Evolutionary conservation across 2,329 filamentous ascomycete genomes (phyloP).

Genomic region (Arthroderma sp.): DNA sequence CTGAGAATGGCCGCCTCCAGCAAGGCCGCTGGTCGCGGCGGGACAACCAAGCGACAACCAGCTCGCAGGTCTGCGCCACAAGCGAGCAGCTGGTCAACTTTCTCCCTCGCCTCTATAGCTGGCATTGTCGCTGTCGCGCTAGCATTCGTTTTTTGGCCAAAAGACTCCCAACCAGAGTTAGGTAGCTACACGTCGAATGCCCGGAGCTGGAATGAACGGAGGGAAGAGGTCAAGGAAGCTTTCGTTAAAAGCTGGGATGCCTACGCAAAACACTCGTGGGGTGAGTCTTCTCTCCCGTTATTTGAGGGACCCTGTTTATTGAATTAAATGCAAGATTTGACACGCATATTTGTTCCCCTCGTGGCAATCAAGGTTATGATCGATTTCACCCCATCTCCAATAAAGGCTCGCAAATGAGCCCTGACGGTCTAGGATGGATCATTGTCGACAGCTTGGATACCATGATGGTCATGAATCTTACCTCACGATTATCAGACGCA

Average conservation of each 20-base stretch:
- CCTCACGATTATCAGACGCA: slow-evolving; percentile 67
- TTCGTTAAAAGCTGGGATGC: slow-evolving; percentile 87
- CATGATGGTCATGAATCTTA: slow-evolving; percentile 96
- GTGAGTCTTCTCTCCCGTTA: slow-evolving; percentile 37
- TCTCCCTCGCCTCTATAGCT: too few relatives aligned
- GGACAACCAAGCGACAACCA: too few relatives aligned
- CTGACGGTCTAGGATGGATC: slow-evolving; percentile 89
- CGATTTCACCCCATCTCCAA: slow-evolving; percentile 77
- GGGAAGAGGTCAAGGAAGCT: slow-evolving; percentile 72
- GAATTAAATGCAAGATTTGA: not conserved
- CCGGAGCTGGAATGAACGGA: slow-evolving; percentile 53
- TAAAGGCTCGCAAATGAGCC: slow-evolving; percentile 68
- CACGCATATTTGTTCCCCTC: slow-evolving; percentile 9
- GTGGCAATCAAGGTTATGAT: slow-evolving; percentile 53
- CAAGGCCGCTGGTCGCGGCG: too few relatives aligned
- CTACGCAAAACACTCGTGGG: slow-evolving; percentile 90
- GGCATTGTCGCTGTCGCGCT: too few relatives aligned
- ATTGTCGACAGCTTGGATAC: slow-evolving; percentile 94
- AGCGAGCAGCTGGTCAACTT: too few relatives aligned
- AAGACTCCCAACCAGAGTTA: too few relatives aligned
- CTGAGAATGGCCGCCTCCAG: too few relatives aligned
- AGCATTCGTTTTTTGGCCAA: too few relatives aligned
- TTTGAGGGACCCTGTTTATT: not conserved
- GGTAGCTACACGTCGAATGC: too few relatives aligned
- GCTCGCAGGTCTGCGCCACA: too few relatives aligned